Percentiles rank a stretch among this genome's conserved stretches.
These are phyloP conservation scores for Rhodotorula taiwanensis DNA, from an alignment of 768 basidiomycete species.

Conservation along the genomic window DNA sequence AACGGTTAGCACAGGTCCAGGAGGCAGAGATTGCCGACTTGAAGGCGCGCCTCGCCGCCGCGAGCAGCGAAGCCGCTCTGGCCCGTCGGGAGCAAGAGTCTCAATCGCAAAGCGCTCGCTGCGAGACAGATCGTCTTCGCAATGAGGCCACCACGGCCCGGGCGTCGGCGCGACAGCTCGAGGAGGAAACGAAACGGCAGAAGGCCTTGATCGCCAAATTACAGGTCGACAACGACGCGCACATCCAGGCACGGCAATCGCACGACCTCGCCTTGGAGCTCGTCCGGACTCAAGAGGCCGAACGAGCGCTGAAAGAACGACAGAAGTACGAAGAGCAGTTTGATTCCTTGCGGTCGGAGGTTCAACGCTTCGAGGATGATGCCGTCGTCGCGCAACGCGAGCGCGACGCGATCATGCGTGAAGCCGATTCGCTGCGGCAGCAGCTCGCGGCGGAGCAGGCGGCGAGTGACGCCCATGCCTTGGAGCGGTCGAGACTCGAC, in stretches of 20 bases:
- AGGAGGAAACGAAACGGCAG: constrained; percentile 60
- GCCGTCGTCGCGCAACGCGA: constrained; percentile 77
- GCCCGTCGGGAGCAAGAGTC: constrained; percentile 41
- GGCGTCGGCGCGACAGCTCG: constrained; percentile 53
- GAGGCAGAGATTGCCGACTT: constrained; percentile 74
- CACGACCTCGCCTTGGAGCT: constrained; percentile 32
- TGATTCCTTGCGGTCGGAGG: constrained; percentile 62
- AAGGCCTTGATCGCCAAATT: constrained; percentile 60
- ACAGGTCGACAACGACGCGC: constrained; percentile 39
- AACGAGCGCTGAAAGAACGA: constrained; percentile 20
- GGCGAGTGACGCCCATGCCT: constrained; percentile 6
- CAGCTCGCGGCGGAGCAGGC: constrained; percentile 57
- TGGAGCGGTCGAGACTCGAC: constrained; percentile 43
- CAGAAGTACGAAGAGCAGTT: constrained; percentile 75
- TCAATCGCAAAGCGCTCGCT: no score
- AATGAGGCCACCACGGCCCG: constrained; percentile 44
- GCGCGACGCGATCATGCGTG: constrained; percentile 63
- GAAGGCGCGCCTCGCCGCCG: constrained; percentile 55
- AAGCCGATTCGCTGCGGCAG: constrained; percentile 57
- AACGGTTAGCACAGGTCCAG: constrained; percentile 77
- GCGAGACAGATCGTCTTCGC: no score
- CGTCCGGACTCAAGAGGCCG: constrained; percentile 19
- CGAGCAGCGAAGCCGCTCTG: constrained; percentile 63
- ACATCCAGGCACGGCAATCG: constrained; percentile 42
- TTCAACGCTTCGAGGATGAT: constrained; percentile 79